phyloP scores from a whole-genome alignment of 495 filamentous ascomycete genomes.

The Amorphotheca resinae region DNA sequence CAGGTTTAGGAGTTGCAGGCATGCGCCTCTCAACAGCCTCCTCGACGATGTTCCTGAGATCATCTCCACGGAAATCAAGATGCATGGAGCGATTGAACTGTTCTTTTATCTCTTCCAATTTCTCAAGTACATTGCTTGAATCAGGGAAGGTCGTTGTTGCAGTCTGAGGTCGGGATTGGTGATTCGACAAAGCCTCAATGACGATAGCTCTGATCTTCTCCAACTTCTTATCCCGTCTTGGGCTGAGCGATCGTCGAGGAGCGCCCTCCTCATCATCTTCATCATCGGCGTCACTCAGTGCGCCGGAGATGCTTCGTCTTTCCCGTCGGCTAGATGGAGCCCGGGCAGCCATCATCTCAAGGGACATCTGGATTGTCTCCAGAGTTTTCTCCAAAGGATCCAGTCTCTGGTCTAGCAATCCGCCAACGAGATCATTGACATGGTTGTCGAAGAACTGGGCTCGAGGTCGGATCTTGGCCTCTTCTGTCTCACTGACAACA shows the following conservation, averaged over 20 bases:
- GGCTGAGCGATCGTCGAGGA: conserved; percentile 50
- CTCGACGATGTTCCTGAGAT: conserved; percentile 45
- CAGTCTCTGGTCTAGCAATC: conserved; percentile 62
- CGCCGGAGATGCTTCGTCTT: conserved; percentile 46
- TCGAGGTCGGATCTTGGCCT: conserved; percentile 62
- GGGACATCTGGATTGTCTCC: conserved; percentile 54
- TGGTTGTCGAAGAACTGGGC: conserved; percentile 75
- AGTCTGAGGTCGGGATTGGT: conserved; percentile 27
- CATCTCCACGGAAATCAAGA: conserved; percentile 37
- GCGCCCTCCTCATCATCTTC: conserved; percentile 75
- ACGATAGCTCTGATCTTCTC: conserved; percentile 74
- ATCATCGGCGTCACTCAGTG: conserved; percentile 70
- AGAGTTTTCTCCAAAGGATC: conserved; percentile 70
- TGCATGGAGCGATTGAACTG: conserved; percentile 32
- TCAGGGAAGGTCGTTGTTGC: conserved; percentile 15
- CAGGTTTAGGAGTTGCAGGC: conserved; percentile 25
- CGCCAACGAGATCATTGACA: conserved; percentile 72
- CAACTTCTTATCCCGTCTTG: conserved; percentile 59
- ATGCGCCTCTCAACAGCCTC: conserved; percentile 41
- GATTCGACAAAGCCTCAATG: conserved; percentile 62
- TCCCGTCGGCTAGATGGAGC: conserved; percentile 33
- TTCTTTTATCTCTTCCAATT: conserved; percentile 43
- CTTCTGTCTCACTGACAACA: conserved; percentile 68
- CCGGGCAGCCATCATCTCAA: conserved; percentile 35
- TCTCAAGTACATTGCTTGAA: conserved; percentile 37